phyloP scores from a whole-genome alignment of 345 rosid genomes.

The Lepidium didymum region DNA sequence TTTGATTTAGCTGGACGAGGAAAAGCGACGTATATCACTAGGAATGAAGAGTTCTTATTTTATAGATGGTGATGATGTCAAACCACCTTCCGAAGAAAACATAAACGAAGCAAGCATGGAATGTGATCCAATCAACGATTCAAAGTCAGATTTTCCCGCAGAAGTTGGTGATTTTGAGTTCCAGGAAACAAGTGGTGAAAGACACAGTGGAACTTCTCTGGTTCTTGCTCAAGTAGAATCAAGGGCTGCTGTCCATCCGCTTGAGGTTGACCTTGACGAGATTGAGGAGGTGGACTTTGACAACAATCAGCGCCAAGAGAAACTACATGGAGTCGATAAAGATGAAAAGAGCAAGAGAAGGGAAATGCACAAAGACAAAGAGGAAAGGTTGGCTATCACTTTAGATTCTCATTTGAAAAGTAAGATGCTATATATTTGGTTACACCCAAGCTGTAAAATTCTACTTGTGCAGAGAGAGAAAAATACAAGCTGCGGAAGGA shows the following conservation, averaged over 20 bases:
- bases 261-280: constrained; percentile 75
- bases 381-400: constrained; percentile 50
- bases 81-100: constrained; percentile 29
- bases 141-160: constrained; percentile 1
- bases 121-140: constrained; percentile 26
- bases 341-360: constrained; percentile 47
- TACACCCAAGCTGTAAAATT: background rate
- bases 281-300: constrained; percentile 42
- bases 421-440: background rate
- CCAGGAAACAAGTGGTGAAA: constrained; percentile 31
- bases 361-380: constrained; percentile 59
- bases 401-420: background rate
- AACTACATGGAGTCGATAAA: constrained; percentile 18
- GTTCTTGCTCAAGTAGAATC: constrained; percentile 57
- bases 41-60: constrained; percentile 72
- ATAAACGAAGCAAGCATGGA: constrained; percentile 38
- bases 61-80: constrained; percentile 24
- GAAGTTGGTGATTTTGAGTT: constrained; percentile 23
- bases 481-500: constrained; percentile 88
- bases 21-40: constrained; percentile 70
- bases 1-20: constrained; percentile 58
- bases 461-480: constrained; percentile 52
- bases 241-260: constrained; percentile 77
- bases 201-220: constrained; percentile 35
- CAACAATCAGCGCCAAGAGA: constrained; percentile 32